Evolutionary conservation across 345 rosid species (phyloP).

Genomic region (Acer saccharum): DNA sequence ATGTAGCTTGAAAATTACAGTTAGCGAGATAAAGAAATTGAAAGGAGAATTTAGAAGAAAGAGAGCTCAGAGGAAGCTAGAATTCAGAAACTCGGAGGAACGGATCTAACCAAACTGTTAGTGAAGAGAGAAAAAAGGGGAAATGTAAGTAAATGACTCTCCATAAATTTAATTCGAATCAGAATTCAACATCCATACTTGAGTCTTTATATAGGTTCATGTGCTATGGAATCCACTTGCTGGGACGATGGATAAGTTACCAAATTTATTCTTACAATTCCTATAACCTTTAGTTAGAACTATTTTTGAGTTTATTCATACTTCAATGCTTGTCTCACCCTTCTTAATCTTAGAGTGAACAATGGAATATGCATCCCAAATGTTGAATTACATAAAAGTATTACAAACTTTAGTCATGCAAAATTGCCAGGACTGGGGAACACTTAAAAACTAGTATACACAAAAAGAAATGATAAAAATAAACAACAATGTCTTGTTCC

Average conservation of each 20-base stretch:
- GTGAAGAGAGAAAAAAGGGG: neutral
- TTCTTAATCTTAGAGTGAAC: neutral
- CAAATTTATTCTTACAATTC: neutral
- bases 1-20: neutral
- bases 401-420: neutral
- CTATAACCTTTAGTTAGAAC: neutral
- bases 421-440: neutral
- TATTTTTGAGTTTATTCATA: neutral
- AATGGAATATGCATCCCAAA: neutral
- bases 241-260: slow-evolving; percentile 2
- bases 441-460: neutral
- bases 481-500: neutral
- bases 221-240: neutral
- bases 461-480: neutral
- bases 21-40: neutral
- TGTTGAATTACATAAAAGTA: neutral
- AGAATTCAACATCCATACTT: slow-evolving; percentile 2
- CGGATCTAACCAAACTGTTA: neutral
- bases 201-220: neutral
- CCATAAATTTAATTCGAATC: no score
- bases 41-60: neutral
- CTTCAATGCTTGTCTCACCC: neutral
- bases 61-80: neutral
- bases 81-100: neutral
- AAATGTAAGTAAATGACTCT: neutral